Evolutionary conservation across 345 rosid species (phyloP).

Genomic region (Nasturtium officinale): DNA sequence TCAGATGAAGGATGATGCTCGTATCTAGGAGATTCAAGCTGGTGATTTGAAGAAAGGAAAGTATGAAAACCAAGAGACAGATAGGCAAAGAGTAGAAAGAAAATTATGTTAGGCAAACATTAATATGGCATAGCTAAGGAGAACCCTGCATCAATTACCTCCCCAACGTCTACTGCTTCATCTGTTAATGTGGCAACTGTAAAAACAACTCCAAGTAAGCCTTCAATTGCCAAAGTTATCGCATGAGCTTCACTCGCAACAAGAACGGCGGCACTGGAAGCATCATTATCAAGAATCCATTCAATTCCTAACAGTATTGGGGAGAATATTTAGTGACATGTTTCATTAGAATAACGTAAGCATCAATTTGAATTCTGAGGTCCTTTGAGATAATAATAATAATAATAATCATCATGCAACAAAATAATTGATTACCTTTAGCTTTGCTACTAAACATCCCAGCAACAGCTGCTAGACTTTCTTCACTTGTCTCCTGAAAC

Average conservation of each 20-base stretch:
- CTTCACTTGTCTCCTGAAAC: slow-evolving; percentile 96
- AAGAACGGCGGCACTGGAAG: slow-evolving; percentile 90
- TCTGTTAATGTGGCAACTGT: slow-evolving; percentile 96
- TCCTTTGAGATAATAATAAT: neutral
- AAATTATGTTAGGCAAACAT: slow-evolving; percentile 11
- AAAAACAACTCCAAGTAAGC: slow-evolving; percentile 86
- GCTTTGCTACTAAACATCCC: slow-evolving; percentile 99
- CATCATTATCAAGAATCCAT: slow-evolving; percentile 98
- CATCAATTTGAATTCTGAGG: neutral
- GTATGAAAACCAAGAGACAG: slow-evolving; percentile 25
- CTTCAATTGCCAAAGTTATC: slow-evolving; percentile 91
- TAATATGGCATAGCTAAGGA: slow-evolving; percentile 26
- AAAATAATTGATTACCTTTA: slow-evolving; percentile 63
- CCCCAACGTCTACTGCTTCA: slow-evolving; percentile 90
- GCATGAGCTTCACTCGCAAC: slow-evolving; percentile 99
- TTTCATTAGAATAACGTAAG: neutral
- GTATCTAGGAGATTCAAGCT: slow-evolving; percentile 91
- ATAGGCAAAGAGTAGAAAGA: slow-evolving; percentile 11
- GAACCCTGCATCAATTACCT: slow-evolving; percentile 55
- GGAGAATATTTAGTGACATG: neutral
- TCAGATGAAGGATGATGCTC: slow-evolving; percentile 66
- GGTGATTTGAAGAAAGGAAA: slow-evolving; percentile 43
- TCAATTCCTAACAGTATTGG: slow-evolving; percentile 73
- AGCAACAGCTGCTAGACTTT: slow-evolving; percentile 93
- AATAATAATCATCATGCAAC: neutral